Evolutionary conservation across 495 filamentous ascomycete genomes (phyloP).

Genomic region (Hypoxylon perforatum): DNA sequence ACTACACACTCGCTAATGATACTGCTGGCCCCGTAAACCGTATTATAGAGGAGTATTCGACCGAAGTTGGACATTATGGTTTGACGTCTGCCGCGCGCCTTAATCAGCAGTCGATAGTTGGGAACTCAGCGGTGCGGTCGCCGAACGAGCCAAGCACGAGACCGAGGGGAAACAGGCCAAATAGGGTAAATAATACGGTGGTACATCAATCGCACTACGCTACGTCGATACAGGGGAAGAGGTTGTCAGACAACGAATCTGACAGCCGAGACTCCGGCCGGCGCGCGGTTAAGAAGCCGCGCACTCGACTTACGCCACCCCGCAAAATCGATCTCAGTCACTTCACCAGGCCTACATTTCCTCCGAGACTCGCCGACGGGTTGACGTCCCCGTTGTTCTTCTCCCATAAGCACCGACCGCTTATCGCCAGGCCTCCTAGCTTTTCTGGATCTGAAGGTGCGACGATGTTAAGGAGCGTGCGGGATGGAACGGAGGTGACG

Average conservation of each 20-base stretch:
- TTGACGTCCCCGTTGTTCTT: conserved; percentile 68
- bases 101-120: conserved; percentile 35
- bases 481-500: conserved; percentile 64
- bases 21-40: conserved; percentile 27
- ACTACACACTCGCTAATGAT: conserved; percentile 35
- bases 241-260: conserved; percentile 38
- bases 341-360: conserved; percentile 42
- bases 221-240: conserved; percentile 35
- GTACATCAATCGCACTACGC: conserved; percentile 34
- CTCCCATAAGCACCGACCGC: conserved; percentile 58
- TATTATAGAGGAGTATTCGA: conserved; percentile 42
- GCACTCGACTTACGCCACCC: conserved; percentile 45
- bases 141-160: conserved; percentile 32
- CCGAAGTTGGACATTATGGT: conserved; percentile 43
- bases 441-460: conserved; percentile 66
- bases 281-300: conserved; percentile 39
- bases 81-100: conserved; percentile 34
- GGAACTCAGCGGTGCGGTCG: conserved; percentile 28
- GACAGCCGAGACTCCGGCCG: conserved; percentile 29
- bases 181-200: conserved; percentile 16
- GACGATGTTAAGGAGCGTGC: conserved; percentile 68
- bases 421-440: conserved; percentile 61
- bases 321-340: conserved; percentile 46
- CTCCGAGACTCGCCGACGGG: conserved; percentile 35
- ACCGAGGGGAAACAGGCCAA: conserved; percentile 15